These are phyloP conservation scores for Kingdonia uniflora DNA, from an alignment of 164 flowering plant genomes.

Conservation along the genomic window DNA sequence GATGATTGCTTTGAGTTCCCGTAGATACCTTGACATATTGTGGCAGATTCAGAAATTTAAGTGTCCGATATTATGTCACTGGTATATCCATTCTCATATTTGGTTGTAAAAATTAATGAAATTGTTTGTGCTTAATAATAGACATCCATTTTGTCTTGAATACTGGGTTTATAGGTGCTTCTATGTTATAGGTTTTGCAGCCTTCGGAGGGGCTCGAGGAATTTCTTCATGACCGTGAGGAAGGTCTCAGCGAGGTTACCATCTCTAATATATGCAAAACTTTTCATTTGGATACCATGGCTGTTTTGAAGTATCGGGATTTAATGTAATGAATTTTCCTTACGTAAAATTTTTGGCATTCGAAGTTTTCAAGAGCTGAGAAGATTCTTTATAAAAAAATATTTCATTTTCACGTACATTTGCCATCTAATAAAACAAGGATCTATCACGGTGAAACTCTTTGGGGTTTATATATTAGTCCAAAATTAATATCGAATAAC, in stretches of 20 bases:
- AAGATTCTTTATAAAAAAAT: background rate
- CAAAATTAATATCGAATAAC: no score
- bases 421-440: no score
- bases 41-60: no score
- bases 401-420: background rate
- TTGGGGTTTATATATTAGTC: no score
- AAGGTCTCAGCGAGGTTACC: conserved; percentile 31
- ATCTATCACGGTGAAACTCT: no score
- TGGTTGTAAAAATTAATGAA: no score
- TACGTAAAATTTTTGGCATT: background rate
- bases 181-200: conserved; percentile 36
- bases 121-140: no score
- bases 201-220: conserved; percentile 60
- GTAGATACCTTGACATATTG: no score
- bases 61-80: no score
- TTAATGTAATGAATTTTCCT: conserved; percentile 14
- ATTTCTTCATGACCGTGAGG: conserved; percentile 21
- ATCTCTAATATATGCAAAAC: conserved; percentile 53
- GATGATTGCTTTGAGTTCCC: background rate
- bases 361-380: background rate
- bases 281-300: conserved; percentile 35
- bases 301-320: conserved; percentile 47
- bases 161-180: no score
- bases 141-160: no score
- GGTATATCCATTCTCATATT: no score